Conservation (phyloP, 768 basidiomycete species). For the Saitozyma sp. region DNA sequence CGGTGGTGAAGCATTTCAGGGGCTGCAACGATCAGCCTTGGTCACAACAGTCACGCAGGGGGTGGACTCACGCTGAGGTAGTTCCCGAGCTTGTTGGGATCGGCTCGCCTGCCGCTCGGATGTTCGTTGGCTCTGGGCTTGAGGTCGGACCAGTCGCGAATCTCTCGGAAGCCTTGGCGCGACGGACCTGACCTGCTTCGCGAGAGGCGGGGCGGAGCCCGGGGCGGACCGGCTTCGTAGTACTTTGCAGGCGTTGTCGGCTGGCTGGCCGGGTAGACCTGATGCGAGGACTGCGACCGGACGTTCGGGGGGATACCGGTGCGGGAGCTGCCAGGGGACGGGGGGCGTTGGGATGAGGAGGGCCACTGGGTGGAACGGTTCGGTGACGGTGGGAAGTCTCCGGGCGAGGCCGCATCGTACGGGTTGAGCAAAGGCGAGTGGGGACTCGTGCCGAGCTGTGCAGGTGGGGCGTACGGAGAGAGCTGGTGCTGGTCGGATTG, state of each 20-base stretch:
- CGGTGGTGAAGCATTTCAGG: slow-evolving; percentile 72
- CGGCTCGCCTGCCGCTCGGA: slow-evolving; percentile 71
- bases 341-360: slow-evolving; percentile 2
- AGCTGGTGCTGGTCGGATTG: slow-evolving; percentile 31
- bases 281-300: slow-evolving; percentile 18
- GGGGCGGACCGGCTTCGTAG: slow-evolving; percentile 35
- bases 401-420: slow-evolving; percentile 14
- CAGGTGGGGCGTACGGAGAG: slow-evolving; percentile 27
- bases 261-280: slow-evolving; percentile 39
- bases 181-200: slow-evolving; percentile 10
- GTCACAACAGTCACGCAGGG: slow-evolving; percentile 33
- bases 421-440: slow-evolving; percentile 35
- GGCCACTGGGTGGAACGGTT: not conserved
- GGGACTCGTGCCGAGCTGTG: slow-evolving; percentile 11
- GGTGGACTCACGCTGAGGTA: slow-evolving; percentile 72
- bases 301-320: slow-evolving; percentile 4
- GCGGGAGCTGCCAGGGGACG: not conserved
- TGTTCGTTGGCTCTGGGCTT: slow-evolving; percentile 69
- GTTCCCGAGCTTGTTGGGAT: slow-evolving; percentile 62
- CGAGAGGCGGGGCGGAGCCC: slow-evolving; percentile 14
- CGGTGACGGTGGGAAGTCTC: slow-evolving; percentile 9
- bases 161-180: slow-evolving; percentile 68
- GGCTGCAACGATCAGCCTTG: slow-evolving; percentile 53
- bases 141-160: slow-evolving; percentile 74
- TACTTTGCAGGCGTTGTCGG: slow-evolving; percentile 32